These are phyloP conservation scores for Nannochloropsis gaditana DNA, from an alignment of 108 stramenopile genomes.

Conservation along the genomic window DNA sequence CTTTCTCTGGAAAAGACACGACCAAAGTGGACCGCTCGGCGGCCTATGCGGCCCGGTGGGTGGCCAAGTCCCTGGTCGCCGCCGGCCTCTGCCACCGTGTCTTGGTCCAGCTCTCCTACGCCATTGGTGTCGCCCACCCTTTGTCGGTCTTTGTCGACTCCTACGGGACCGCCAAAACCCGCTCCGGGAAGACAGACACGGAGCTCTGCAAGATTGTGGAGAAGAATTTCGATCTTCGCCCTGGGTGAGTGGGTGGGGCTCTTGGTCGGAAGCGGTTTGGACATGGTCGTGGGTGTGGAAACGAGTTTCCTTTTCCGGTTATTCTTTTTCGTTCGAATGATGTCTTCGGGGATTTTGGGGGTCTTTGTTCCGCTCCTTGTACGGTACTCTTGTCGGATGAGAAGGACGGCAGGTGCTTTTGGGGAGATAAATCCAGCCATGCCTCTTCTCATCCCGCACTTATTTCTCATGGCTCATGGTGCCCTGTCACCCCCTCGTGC, in stretches of 20 bases:
- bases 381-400: no score
- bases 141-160: conserved; percentile 82
- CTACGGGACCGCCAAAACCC: conserved; percentile 81
- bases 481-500: not conserved
- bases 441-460: no score
- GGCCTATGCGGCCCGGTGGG: conserved; percentile 90
- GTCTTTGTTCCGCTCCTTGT: no score
- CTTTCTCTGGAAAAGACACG: conserved; percentile 91
- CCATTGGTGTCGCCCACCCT: conserved; percentile 85
- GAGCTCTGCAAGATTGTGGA: conserved; percentile 81
- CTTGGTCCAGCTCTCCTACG: conserved; percentile 85
- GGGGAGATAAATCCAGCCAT: no score
- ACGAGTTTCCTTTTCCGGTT: not conserved
- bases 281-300: not conserved
- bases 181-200: conserved; percentile 77
- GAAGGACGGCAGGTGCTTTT: no score
- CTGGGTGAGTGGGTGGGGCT: conserved; percentile 1
- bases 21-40: conserved; percentile 91
- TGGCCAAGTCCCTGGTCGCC: conserved; percentile 89
- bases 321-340: not conserved
- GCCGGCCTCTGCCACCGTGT: conserved; percentile 72
- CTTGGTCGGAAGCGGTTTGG: not conserved
- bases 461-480: no score
- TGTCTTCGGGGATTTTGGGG: no score
- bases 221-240: conserved; percentile 88